Base-by-base conservation (phyloP, 2,329 filamentous ascomycete species). In the Diaporthe sp. region DNA sequence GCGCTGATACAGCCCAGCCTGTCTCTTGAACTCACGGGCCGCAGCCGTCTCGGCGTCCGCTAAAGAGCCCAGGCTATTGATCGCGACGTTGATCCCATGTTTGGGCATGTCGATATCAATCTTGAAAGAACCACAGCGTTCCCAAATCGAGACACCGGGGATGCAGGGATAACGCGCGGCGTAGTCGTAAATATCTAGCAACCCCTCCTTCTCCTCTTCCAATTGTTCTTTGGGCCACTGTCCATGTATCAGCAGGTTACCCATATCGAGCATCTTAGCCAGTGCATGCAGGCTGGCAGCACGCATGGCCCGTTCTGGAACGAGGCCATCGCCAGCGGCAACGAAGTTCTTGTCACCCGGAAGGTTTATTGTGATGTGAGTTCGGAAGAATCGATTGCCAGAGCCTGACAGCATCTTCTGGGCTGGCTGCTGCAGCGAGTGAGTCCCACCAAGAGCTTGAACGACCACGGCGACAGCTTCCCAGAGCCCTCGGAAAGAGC, bases 101-200 rank as follows among this genome's bases (percentile, higher is more conserved):
- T 73, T 40, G 12, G 40, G 71, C 71, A 73, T 73, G 4, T 73
- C 17, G 61, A 73, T 38, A n/a, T 22, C 17, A 6, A 74, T 55
- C 1, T 25, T 52, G 40, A 25, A 22, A 8, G 19, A 28, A 22
- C 30, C 50, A 38, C 25, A 10, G 12, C 7, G 25, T 3, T 28
- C 6, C n/a, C 13, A 22, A 8, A 5, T 15, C 9, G 33, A n/a
- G 15, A 67, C 19, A 9, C 2, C n/a, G 17, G 58, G 73, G 30
- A 67, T 40, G 30, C 60, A 71, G 25, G 30, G 58, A n/a, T 72
- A 66, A 50, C 68, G 58, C 4, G 73, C 73, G 5, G 73, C 68
- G 13, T 74, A 74, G 68, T 74, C 72, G 69, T 67, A 74, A 10
- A 72, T 40, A 12, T 72, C 73, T 7, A 67, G 40, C 3, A 74